Evolutionary conservation across 2,329 filamentous ascomycete genomes (phyloP).

Genomic region (Ophiostoma sp.): DNA sequence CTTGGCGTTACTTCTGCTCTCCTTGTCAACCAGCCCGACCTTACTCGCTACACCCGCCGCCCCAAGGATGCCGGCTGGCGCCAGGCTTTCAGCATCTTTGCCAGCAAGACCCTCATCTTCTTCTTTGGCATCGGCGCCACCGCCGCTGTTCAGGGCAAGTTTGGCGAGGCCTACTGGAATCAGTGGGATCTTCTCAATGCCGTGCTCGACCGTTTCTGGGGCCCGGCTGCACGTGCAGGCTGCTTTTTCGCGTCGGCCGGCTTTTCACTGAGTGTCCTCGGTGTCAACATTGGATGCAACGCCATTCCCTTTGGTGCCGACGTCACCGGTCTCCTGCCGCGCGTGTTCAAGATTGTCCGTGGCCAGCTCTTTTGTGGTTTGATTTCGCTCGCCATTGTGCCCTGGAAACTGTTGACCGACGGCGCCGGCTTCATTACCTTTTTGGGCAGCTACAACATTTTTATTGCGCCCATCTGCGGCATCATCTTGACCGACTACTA

Average conservation of each 20-base stretch:
- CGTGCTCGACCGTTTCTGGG: conserved; percentile 31
- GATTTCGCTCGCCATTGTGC: conserved; percentile 29
- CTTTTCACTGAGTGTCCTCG: conserved; percentile 29
- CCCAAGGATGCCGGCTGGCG: conserved; percentile 29
- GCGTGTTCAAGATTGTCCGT: conserved; percentile 41
- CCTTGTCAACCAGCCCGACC: conserved; percentile 40
- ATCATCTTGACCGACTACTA: conserved; percentile 32
- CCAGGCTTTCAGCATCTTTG: conserved; percentile 41
- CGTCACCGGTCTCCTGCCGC: conserved; percentile 38
- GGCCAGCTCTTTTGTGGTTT: conserved; percentile 34
- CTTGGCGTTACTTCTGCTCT: conserved; percentile 41
- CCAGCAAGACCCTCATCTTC: conserved; percentile 30
- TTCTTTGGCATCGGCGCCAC: conserved; percentile 46
- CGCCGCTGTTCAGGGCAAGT: conserved; percentile 44
- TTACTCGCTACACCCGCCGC: conserved; percentile 42
- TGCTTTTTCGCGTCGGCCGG: conserved; percentile 30
- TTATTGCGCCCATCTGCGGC: conserved; percentile 29
- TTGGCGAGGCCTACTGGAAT: conserved; percentile 37
- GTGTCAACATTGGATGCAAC: conserved; percentile 35
- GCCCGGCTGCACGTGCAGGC: conserved; percentile 26
- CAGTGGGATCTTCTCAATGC: conserved; percentile 29
- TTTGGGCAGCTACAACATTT: conserved; percentile 31
- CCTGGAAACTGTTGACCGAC: conserved; percentile 31
- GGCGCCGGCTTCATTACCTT: conserved; percentile 31
- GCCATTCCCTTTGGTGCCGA: conserved; percentile 42